Evolutionary conservation across 139 green algal genomes (phyloP).

Genomic region (Tetradesmus lagerheimii): DNA sequence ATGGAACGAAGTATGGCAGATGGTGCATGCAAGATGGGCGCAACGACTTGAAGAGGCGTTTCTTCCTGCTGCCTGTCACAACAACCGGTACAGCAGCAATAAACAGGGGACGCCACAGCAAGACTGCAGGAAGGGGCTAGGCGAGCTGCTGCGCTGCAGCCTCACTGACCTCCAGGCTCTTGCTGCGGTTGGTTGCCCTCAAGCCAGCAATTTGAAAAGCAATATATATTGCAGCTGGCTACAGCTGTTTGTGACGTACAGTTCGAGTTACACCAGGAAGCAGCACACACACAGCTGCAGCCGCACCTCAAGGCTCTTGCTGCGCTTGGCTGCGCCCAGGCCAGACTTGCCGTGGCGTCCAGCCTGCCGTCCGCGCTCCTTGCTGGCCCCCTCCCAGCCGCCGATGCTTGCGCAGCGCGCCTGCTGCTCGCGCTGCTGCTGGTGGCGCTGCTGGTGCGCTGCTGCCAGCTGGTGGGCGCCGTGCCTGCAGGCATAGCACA

Average conservation of each 20-base stretch:
- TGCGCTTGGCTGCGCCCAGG: background rate
- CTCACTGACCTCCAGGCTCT: background rate
- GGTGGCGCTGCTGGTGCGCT: constrained; percentile 36
- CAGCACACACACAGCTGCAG: background rate
- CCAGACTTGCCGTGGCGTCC: background rate
- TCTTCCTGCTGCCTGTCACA: background rate
- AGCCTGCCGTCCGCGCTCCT: background rate
- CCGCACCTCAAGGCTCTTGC: constrained; percentile 39
- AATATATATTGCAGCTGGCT: too few species aligned
- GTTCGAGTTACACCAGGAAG: too few species aligned
- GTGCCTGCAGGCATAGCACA: background rate
- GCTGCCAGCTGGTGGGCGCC: constrained; percentile 33
- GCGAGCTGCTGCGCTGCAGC: background rate
- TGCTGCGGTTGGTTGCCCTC: background rate
- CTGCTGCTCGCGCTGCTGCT: background rate
- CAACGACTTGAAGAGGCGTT: too few species aligned
- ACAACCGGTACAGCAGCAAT: too few species aligned
- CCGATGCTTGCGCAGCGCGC: background rate
- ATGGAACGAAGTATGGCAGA: background rate
- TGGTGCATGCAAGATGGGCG: too few species aligned
- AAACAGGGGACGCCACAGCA: too few species aligned
- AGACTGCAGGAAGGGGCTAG: too few species aligned
- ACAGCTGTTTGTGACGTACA: too few species aligned
- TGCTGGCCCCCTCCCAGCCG: background rate
- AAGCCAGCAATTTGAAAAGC: too few species aligned